Evolutionary conservation across 1,139 yeast genomes (phyloP), one percentile per base, ranked within the genome.

Genomic region (Suhomyces bokatorum): DNA sequence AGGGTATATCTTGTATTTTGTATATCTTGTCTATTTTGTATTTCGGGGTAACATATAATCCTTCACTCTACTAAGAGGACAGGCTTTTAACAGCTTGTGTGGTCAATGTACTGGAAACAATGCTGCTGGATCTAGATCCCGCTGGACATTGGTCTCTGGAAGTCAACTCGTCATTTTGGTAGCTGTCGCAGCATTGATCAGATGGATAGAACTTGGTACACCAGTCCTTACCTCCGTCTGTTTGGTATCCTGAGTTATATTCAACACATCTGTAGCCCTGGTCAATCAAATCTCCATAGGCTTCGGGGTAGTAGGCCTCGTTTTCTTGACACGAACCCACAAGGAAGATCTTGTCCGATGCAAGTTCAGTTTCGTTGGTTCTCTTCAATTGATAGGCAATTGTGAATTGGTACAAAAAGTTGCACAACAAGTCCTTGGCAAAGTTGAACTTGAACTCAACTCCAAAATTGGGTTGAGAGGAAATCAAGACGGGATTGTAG

Each of bases 161-260:
- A 13, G 38, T 33, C 24, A 57, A 43, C 35, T 50, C 56, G 44
- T 57, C 60, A 24, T 49, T 47, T 24, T 45, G 42, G 45, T 44
- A 55, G 13, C 48, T 43, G 10, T 50, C 40, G 40, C 57, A 55
- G 35, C 59, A 51, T 46, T 58, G 55, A 32, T 43, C 40, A 7
- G 54, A 32, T 28, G 53, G 57, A 39, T 58, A 56, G 44, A 54
- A 53, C 43, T 51, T 41, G 43, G 50, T 35, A 43, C 62, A 58
- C 60, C 61, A 56, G 49, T 57, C 58, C 42, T 47, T 48, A 17
- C 60, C 60, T 20, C 59, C 61, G 35, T 56, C 59, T 39, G 49
- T 54, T 37, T 53, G 50, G 45, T 49, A 57, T 2, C 57, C 61
- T 14, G 58, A 52, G 42, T 57, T 58, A 46, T 57, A 58, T 40